phyloP scores from a whole-genome alignment of 2,329 filamentous ascomycete genomes.

The Alternaria conjuncta region DNA sequence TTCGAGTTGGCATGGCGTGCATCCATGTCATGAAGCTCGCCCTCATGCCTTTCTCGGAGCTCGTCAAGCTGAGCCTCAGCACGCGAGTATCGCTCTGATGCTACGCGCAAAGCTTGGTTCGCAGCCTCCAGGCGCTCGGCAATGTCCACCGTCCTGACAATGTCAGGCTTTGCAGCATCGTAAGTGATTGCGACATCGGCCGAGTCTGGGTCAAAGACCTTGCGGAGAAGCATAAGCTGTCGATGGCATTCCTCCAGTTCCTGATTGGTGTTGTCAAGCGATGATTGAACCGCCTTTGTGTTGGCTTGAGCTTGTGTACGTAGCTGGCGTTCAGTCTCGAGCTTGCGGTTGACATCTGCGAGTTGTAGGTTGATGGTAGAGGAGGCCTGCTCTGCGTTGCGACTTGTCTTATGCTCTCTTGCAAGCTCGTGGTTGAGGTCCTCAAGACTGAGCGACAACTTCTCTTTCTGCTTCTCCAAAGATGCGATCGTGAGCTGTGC shows the following conservation, averaged over 20 bases:
- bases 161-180: conserved; percentile 72
- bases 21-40: conserved; percentile 72
- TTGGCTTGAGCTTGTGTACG: conserved; percentile 85
- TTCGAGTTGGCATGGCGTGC: conserved; percentile 66
- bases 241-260: conserved; percentile 82
- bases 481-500: conserved; percentile 81
- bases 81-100: conserved; percentile 78
- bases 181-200: conserved; percentile 69
- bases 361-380: conserved; percentile 82
- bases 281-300: conserved; percentile 77
- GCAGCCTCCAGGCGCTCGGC: conserved; percentile 85
- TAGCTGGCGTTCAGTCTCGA: conserved; percentile 89
- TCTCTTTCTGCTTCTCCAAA: conserved; percentile 93
- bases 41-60: conserved; percentile 74
- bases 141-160: conserved; percentile 73
- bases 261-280: conserved; percentile 78
- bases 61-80: conserved; percentile 85
- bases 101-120: conserved; percentile 86
- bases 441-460: conserved; percentile 84
- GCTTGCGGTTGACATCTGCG: conserved; percentile 84
- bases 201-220: conserved; percentile 81
- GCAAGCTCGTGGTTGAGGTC: conserved; percentile 92
- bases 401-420: conserved; percentile 85
- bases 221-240: conserved; percentile 82
- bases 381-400: conserved; percentile 87